These are phyloP conservation scores for Sabuloglossum arenarium DNA, from an alignment of 495 filamentous ascomycete genomes.

Conservation along the genomic window DNA sequence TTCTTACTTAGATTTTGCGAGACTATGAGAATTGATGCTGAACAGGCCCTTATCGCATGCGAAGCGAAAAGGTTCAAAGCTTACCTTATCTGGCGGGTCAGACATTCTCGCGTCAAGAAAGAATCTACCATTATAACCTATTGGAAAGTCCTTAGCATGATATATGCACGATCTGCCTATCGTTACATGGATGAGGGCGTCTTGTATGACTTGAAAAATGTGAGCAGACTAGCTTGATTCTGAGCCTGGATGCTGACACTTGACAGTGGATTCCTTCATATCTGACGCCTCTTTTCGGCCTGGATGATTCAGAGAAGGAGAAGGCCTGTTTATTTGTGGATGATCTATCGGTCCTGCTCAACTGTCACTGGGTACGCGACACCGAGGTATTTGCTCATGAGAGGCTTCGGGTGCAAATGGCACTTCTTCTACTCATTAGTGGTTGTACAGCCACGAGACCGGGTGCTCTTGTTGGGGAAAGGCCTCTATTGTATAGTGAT, in stretches of 20 bases:
- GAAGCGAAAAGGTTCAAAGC: not conserved
- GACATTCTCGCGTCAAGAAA: not conserved
- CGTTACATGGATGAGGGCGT: not conserved
- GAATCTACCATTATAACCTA: not conserved
- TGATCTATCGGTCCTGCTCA: not conserved
- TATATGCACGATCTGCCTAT: not conserved
- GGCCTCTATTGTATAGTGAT: constrained; percentile 5
- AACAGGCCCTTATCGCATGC: not conserved
- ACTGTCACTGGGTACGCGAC: not conserved
- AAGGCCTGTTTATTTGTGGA: not conserved
- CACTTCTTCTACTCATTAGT: constrained; percentile 6
- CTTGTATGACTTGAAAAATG: not conserved
- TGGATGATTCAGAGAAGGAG: not conserved
- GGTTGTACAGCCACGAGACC: constrained; percentile 3
- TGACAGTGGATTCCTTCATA: not conserved
- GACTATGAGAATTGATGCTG: not conserved
- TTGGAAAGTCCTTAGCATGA: not conserved
- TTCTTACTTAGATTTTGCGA: not conserved
- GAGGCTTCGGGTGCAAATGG: constrained; percentile 1
- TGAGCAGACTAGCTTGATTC: not conserved
- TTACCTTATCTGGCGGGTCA: not conserved
- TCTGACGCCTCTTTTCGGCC: not conserved
- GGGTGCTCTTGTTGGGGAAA: constrained; percentile 5
- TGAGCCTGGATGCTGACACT: not conserved
- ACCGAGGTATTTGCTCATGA: not conserved